Base-by-base conservation (phyloP, 352 stramenopile species). In the Phytophthora podocarpi region DNA sequence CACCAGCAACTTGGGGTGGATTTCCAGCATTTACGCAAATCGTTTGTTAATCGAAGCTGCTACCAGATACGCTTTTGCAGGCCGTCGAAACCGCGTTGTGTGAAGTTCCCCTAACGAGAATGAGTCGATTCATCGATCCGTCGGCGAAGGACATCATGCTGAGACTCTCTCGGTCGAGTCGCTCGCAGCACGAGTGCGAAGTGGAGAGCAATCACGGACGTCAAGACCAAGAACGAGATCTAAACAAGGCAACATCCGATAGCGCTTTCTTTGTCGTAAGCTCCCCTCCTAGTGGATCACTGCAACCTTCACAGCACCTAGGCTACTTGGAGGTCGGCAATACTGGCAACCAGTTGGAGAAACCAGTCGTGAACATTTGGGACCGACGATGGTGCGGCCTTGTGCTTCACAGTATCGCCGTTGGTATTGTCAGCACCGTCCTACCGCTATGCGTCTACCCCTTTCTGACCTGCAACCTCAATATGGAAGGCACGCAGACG, bases 401-500 rank as follows among this genome's bases (percentile, higher is more conserved):
- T 11, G 45, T 80, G 9, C 61, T 80, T 4, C 80, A 91, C 49
- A 88, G 64, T 47, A 36, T 74, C 11, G 78, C 59, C 13, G 60
- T 88, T 10, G 80, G 80, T 5, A 42, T 89, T 31, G 49, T 91
- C 21, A 88, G 69, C n/a, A 82, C 70, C 8, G 64, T 72, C 16
- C 61, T 90, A 24, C 78, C 79, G 30, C 59, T 84, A 34, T 72
- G 69, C 5, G 66, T 88, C 16, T 88, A 78, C 63, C 82, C 82
- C 7, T 89, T 89, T 46, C 72, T 91, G 34, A 86, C 65, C 2
- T 82, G 70, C 54, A 83, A 89, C 51, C 63, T 89, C 41, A 86
- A 87, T 50, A 87, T 89, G 76, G 73, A 90, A 74, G 76, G 77
- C 53, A 85, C 78, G 12, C 76, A 87, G 59, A 78, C 76, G 5